Percentiles rank a stretch among this genome's conserved stretches.
Conservation (phyloP, 192 early-diverging fungal species). For the Pilobolus umbonatus region DNA sequence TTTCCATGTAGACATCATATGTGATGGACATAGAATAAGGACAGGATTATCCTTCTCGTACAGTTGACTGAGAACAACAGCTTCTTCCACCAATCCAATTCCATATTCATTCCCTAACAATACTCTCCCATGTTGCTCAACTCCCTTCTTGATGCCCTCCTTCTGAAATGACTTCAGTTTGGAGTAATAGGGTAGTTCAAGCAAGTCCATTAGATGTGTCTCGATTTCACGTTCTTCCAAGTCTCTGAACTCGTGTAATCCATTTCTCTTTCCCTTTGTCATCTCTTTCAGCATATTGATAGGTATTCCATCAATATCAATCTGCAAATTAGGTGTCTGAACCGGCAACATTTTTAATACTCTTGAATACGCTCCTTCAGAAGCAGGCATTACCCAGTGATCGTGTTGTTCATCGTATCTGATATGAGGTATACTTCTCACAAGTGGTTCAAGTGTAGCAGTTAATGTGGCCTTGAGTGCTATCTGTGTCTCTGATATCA, state of each 20-base stretch:
- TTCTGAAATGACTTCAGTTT: slow-evolving; percentile 33
- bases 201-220: slow-evolving; percentile 8
- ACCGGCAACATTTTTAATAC: not conserved
- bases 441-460: not conserved
- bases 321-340: not conserved
- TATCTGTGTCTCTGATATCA: slow-evolving; percentile 6
- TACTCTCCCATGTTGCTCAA: slow-evolving; percentile 31
- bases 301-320: not conserved
- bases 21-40: slow-evolving; percentile 43
- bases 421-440: slow-evolving; percentile 1
- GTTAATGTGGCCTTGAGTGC: slow-evolving; percentile 1
- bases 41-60: slow-evolving; percentile 41
- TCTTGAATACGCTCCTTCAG: not conserved
- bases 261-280: not conserved
- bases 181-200: slow-evolving; percentile 9
- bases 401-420: not conserved
- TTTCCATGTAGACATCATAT: slow-evolving; percentile 35
- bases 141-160: slow-evolving; percentile 28
- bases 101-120: slow-evolving; percentile 93
- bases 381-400: slow-evolving; percentile 9
- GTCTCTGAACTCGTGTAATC: not conserved
- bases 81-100: slow-evolving; percentile 72
- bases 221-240: not conserved
- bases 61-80: slow-evolving; percentile 30
- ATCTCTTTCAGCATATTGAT: not conserved